phyloP scores from a whole-genome alignment of 805 yeast species.

The Metschnikowia drakensbergensis region DNA sequence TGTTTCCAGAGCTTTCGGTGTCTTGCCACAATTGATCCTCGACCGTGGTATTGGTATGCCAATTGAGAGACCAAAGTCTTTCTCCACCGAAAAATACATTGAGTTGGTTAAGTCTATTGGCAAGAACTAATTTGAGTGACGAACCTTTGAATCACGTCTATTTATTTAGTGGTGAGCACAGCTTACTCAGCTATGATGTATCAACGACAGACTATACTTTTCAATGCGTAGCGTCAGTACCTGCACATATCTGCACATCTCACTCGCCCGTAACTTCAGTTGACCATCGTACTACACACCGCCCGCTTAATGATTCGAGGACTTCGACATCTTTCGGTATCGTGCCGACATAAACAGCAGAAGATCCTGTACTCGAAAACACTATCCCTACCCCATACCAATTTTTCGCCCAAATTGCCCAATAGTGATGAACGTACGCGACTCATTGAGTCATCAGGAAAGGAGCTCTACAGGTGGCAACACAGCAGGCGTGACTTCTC shows the following conservation, averaged over 20 bases:
- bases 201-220: slow-evolving; percentile 6
- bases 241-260: background rate
- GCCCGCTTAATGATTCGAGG: background rate
- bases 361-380: slow-evolving; percentile 44
- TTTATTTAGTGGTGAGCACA: slow-evolving; percentile 15
- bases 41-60: slow-evolving; percentile 76
- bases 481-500: slow-evolving; percentile 12
- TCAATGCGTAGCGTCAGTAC: background rate
- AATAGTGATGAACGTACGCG: slow-evolving; percentile 35
- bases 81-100: slow-evolving; percentile 29
- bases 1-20: slow-evolving; percentile 78
- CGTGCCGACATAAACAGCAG: slow-evolving; percentile 1
- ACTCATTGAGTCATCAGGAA: slow-evolving; percentile 50
- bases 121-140: slow-evolving; percentile 14
- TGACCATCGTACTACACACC: background rate
- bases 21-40: slow-evolving; percentile 72
- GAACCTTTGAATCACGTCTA: slow-evolving; percentile 7
- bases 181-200: slow-evolving; percentile 10
- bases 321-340: slow-evolving; percentile 5
- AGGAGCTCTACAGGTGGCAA: slow-evolving; percentile 64
- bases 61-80: slow-evolving; percentile 72
- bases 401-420: slow-evolving; percentile 52
- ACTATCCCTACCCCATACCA: slow-evolving; percentile 62
- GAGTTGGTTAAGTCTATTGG: slow-evolving; percentile 23
- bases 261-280: background rate